phyloP scores from a whole-genome alignment of 73 alveolate genomes.

The Diophrys appendiculata region DNA sequence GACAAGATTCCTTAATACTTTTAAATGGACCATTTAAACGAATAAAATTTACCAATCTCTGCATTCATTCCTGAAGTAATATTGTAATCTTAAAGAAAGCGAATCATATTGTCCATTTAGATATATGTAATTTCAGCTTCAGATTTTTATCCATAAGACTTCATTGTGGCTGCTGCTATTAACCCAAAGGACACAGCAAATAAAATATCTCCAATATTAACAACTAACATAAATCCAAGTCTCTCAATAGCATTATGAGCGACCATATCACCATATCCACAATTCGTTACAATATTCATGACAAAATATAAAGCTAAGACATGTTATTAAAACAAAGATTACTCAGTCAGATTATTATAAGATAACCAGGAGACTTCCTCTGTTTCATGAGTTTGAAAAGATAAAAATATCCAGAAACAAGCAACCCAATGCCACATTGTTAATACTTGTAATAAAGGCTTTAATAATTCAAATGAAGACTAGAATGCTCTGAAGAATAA shows the following conservation, averaged over 20 bases:
- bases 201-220: conserved; percentile 39
- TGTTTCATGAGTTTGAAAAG: conserved; percentile 11
- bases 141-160: background rate
- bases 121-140: background rate
- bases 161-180: conserved; percentile 29
- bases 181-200: conserved; percentile 61
- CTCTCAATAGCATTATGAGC: conserved; percentile 45
- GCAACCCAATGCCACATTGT: conserved; percentile 53
- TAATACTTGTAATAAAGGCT: conserved; percentile 11
- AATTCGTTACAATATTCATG: conserved; percentile 43
- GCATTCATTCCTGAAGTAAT: background rate
- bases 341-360: background rate
- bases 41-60: background rate
- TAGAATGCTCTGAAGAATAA: conserved; percentile 1
- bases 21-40: background rate
- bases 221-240: conserved; percentile 30
- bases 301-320: conserved; percentile 30
- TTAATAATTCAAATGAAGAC: conserved; percentile 9
- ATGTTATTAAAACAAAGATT: background rate
- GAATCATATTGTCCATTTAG: background rate
- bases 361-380: background rate
- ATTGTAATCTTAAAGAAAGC: conserved; percentile 1
- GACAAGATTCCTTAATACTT: background rate
- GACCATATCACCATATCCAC: conserved; percentile 51
- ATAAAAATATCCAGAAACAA: conserved; percentile 53